A percentile compares a stretch with the other conserved stretches of the same genome.
These are phyloP conservation scores for Coniferiporia weirii DNA, from an alignment of 1,284 basidiomycete species.

Conservation along the genomic window DNA sequence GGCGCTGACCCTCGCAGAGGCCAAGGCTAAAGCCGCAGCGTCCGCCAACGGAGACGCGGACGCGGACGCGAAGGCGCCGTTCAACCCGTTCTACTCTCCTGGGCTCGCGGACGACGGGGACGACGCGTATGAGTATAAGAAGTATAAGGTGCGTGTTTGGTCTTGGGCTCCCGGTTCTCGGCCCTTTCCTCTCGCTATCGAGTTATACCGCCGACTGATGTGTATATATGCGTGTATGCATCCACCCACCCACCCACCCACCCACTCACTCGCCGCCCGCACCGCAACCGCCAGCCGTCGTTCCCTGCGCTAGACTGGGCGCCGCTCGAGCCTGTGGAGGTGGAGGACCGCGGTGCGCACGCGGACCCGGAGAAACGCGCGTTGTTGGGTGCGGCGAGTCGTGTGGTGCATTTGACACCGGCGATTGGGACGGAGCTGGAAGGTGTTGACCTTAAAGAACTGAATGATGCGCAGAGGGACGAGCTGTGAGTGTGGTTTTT, in stretches of 20 bases:
- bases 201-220: too few relatives aligned
- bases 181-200: too few relatives aligned
- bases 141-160: slow-evolving; percentile 60
- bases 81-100: slow-evolving; percentile 69
- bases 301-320: slow-evolving; percentile 63
- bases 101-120: slow-evolving; percentile 45
- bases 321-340: slow-evolving; percentile 51
- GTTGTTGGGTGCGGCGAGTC: slow-evolving; percentile 21
- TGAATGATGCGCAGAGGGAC: slow-evolving; percentile 23
- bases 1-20: background rate
- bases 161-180: too few relatives aligned
- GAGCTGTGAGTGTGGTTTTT: slow-evolving; percentile 20
- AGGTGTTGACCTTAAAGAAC: slow-evolving; percentile 22
- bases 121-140: slow-evolving; percentile 48
- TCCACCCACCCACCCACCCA: too few relatives aligned
- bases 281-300: slow-evolving; percentile 40
- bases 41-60: slow-evolving; percentile 10
- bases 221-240: too few relatives aligned
- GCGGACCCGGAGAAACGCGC: slow-evolving; percentile 20
- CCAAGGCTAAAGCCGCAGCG: too few relatives aligned
- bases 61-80: slow-evolving; percentile 25
- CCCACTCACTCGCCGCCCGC: background rate
- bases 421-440: slow-evolving; percentile 22
- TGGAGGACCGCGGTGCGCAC: slow-evolving; percentile 57
- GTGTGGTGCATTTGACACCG: slow-evolving; percentile 22